Percentiles rank a stretch among this genome's conserved stretches.
Evolutionary conservation across 495 filamentous ascomycete genomes (phyloP).

Genomic region (Daldinia bambusicola): DNA sequence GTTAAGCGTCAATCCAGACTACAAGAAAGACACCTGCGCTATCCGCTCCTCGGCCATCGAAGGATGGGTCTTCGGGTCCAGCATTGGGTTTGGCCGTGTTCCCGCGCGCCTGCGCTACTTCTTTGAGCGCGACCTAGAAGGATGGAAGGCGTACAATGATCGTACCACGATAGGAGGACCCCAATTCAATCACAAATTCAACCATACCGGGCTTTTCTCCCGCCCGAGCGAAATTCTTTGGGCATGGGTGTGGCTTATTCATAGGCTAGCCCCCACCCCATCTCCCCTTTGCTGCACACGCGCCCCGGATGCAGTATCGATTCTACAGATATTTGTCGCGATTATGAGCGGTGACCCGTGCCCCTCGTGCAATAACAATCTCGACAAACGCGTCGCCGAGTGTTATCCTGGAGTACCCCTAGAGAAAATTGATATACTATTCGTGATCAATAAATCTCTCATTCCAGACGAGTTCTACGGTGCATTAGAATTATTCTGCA

Average conservation of each 20-base stretch:
- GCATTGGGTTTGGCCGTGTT: neutral
- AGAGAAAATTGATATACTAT: neutral
- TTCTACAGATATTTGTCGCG: neutral
- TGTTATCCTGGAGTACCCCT: neutral
- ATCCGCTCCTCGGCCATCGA: slow-evolving; percentile 4
- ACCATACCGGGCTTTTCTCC: neutral
- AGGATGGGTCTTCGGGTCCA: slow-evolving; percentile 12
- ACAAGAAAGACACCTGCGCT: neutral
- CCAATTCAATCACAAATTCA: neutral
- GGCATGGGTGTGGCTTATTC: slow-evolving; percentile 1
- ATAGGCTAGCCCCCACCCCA: neutral
- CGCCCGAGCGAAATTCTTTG: neutral
- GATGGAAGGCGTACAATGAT: neutral
- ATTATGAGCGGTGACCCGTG: slow-evolving; percentile 3
- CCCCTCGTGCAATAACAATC: neutral
- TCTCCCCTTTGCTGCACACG: neutral
- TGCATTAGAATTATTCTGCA: neutral
- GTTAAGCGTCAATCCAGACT: no score
- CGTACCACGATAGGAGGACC: neutral
- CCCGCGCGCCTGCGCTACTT: neutral
- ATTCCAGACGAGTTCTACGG: neutral
- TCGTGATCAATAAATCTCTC: no score
- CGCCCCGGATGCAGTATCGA: neutral
- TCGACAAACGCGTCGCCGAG: neutral
- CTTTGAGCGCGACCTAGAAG: neutral